phyloP scores from a whole-genome alignment of 495 filamentous ascomycete species.

The Aspergillus homomorphus region DNA sequence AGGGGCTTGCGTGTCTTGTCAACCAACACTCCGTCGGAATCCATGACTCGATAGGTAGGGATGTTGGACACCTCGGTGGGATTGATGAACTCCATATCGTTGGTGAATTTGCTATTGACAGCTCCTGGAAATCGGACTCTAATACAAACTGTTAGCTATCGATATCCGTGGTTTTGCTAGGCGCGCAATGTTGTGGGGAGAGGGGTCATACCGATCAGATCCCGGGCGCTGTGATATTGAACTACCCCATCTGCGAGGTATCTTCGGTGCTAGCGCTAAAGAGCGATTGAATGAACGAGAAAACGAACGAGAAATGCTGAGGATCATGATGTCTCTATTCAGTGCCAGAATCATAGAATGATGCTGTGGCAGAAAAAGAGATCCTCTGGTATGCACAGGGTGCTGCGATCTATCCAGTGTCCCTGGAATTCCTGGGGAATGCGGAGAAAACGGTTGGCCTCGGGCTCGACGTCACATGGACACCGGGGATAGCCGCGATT shows the following conservation, averaged over 20 bases:
- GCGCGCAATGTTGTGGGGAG: too few relatives aligned
- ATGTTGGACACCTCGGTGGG: conserved; percentile 54
- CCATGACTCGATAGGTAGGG: conserved; percentile 82
- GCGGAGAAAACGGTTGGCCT: conserved; percentile 39
- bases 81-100: conserved; percentile 15
- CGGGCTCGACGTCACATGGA: conserved; percentile 24
- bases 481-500: conserved; percentile 26
- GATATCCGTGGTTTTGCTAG: not conserved
- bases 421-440: conserved; percentile 22
- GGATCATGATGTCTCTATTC: conserved; percentile 24
- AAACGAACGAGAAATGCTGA: conserved; percentile 20
- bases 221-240: conserved; percentile 67
- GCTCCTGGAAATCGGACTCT: conserved; percentile 94
- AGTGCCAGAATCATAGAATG: not conserved
- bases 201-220: conserved; percentile 52
- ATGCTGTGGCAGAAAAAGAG: not conserved
- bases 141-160: not conserved
- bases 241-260: conserved; percentile 49
- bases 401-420: not conserved
- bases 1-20: conserved; percentile 60
- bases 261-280: not conserved
- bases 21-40: conserved; percentile 76
- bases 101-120: conserved; percentile 87
- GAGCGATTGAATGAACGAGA: conserved; percentile 11
- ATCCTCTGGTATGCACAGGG: not conserved